phyloP scores from a whole-genome alignment of 352 stramenopile species.

The Albugo candida region DNA sequence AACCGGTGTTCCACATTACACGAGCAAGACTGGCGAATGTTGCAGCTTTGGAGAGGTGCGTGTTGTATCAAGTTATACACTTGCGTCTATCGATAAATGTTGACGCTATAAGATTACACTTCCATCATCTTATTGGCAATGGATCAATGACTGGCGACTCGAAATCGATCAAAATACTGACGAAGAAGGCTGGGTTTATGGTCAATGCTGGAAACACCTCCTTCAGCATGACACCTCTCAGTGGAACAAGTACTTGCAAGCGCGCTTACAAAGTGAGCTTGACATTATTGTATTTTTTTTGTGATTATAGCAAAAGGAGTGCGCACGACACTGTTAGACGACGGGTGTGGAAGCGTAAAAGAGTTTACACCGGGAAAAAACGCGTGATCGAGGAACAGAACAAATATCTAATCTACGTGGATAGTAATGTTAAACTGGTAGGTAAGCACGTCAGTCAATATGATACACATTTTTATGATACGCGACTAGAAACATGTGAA shows the following conservation, averaged over 20 bases:
- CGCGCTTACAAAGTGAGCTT: neutral
- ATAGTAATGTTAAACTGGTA: too few relatives aligned
- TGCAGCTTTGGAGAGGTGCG: constrained; percentile 21
- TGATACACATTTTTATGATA: constrained; percentile 1
- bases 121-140: constrained; percentile 35
- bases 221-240: constrained; percentile 5
- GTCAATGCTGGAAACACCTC: constrained; percentile 12
- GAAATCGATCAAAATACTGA: constrained; percentile 29
- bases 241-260: neutral
- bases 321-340: constrained; percentile 20
- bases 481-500: constrained; percentile 23
- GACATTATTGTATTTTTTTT: constrained; percentile 1
- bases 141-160: constrained; percentile 27
- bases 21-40: constrained; percentile 12
- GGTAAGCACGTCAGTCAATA: neutral
- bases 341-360: constrained; percentile 32
- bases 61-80: neutral
- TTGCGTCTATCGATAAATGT: neutral
- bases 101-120: constrained; percentile 16
- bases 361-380: constrained; percentile 9
- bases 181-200: constrained; percentile 34
- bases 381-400: neutral
- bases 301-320: constrained; percentile 14
- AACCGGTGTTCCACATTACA: constrained; percentile 11
- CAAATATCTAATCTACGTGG: too few relatives aligned